Conservation (phyloP, 805 yeast genomes). For the Zygosaccharomyces siamensis region DNA sequence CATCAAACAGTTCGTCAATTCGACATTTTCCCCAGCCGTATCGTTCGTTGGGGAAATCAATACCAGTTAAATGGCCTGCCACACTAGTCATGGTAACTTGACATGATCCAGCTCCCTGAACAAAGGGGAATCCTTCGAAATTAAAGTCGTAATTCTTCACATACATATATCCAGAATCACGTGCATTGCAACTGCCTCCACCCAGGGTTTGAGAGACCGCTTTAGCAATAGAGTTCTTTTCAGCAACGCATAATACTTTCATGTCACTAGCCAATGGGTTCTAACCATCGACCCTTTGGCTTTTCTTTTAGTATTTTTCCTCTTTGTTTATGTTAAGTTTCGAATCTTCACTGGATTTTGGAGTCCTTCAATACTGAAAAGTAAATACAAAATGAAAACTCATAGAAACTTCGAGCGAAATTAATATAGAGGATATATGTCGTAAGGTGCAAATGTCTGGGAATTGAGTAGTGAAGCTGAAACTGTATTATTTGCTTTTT, state of each 20-base stretch:
- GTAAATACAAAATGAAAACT: slow-evolving; percentile 2
- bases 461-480: not conserved
- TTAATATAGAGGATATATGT: not conserved
- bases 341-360: slow-evolving; percentile 3
- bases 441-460: not conserved
- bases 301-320: not conserved
- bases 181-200: slow-evolving; percentile 54
- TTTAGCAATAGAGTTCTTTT: slow-evolving; percentile 91
- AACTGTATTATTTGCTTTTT: no score
- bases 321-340: slow-evolving; percentile 3
- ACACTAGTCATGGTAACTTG: slow-evolving; percentile 90
- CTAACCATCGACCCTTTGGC: slow-evolving; percentile 1
- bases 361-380: slow-evolving; percentile 3
- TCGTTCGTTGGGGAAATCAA: slow-evolving; percentile 49
- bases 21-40: slow-evolving; percentile 62
- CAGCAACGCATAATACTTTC: slow-evolving; percentile 92
- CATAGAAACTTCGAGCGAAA: not conserved
- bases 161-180: slow-evolving; percentile 52
- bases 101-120: slow-evolving; percentile 48
- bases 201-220: slow-evolving; percentile 65
- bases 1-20: slow-evolving; percentile 65
- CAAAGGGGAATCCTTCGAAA: slow-evolving; percentile 53
- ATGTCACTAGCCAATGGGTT: slow-evolving; percentile 33
- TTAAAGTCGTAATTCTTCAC: slow-evolving; percentile 76
- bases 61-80: slow-evolving; percentile 70